A percentile compares a stretch with the other conserved stretches of the same genome.
These are phyloP conservation scores for Solanum etuberosum DNA, from an alignment of 257 asterid genomes.

Conservation along the genomic window DNA sequence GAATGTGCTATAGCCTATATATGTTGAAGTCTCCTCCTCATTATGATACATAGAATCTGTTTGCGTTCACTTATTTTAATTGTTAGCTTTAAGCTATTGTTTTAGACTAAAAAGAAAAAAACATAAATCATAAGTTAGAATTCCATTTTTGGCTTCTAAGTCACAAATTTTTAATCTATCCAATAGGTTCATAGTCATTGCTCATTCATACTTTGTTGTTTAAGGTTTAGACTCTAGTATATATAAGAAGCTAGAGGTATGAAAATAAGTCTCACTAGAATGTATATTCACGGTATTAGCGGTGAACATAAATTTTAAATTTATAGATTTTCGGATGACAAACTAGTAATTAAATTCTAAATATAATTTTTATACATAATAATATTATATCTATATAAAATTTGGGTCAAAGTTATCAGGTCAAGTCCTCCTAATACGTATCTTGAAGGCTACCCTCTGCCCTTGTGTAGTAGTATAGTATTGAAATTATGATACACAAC, in stretches of 20 bases:
- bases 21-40: background rate
- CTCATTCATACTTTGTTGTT: background rate
- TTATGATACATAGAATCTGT: background rate
- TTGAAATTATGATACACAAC: background rate
- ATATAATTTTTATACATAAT: background rate
- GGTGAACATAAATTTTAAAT: background rate
- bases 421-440: background rate
- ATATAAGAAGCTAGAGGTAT: background rate
- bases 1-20: background rate
- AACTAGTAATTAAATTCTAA: background rate
- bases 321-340: background rate
- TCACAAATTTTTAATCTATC: no score
- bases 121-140: no score
- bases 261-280: background rate
- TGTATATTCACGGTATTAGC: background rate
- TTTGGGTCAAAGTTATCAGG: background rate
- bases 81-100: background rate
- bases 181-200: background rate
- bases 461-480: background rate
- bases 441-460: background rate
- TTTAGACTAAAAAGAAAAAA: no score
- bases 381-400: background rate
- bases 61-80: background rate
- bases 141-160: no score
- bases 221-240: background rate